Base-by-base conservation (phyloP, 129 eudicot genomes). In the Solidago caesia region DNA sequence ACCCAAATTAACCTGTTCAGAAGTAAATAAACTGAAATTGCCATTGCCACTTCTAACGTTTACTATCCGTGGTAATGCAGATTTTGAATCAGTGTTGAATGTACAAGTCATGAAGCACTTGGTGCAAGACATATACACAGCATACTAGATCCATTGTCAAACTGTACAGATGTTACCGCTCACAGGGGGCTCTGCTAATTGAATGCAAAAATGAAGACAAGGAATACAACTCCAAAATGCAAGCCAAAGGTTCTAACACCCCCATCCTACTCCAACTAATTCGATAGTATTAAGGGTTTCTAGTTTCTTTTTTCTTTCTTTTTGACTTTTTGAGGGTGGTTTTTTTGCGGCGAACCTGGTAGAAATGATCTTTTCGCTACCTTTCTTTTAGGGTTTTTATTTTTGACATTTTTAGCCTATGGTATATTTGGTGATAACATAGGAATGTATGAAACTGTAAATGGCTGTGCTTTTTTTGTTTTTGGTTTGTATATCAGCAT, bases 111-210 rank as follows among this genome's bases (percentile, higher is more conserved):
- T 4, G 79, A 65, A 73, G 83, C 51, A 79, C 14, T 51, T 72
- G 68, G 44, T 27, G 71, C 74, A 57, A 79, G 68, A 60, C 45
- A 16, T 55, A 21, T 21, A 21, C 21, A 44, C 14, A 64, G 68
- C 74, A 41, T 70, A 51, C 57, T 41, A 39, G 56, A 77, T 77
- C 64, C 71, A 47, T 79, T 52, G 64, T 44, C 15, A 16, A 71
- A 46, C 74, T 79, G 83, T 79, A 79, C 83, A 79, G 74, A 66
- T 8, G 61, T 79, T 71, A 64, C 44, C 64, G 67, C 51, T 41
- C 41, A 13, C 46, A 25, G 65, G 81, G 75, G 76, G 13, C 49
- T 64, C 33, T 16, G 62, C 11, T 64, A 45, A 33, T 44, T 26
- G 43, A 59, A 10, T 14, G 21, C 73, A 47, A 3, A 16, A 11